Evolutionary conservation across 2,329 filamentous ascomycete genomes (phyloP).

Genomic region (Arthrobotrys iridis): DNA sequence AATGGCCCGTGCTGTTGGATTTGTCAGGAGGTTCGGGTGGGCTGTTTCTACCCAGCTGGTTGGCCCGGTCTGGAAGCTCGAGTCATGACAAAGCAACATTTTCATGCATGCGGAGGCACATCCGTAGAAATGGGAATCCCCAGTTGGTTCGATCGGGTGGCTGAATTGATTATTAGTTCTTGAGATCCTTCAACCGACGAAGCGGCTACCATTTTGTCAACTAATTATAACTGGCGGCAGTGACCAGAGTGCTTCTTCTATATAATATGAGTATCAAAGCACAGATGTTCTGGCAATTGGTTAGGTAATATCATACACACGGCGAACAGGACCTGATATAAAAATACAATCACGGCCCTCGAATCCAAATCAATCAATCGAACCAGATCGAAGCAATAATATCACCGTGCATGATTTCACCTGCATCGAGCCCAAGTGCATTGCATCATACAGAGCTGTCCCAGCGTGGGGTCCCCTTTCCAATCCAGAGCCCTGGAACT

Average conservation of each 20-base stretch:
- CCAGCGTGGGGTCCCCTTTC: slow-evolving; percentile 1
- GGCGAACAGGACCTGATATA: too few relatives aligned
- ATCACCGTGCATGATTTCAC: neutral
- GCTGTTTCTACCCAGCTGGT: slow-evolving; percentile 18
- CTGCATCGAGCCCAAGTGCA: slow-evolving; percentile 6
- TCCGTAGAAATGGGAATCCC: neutral
- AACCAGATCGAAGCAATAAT: neutral
- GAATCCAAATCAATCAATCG: too few relatives aligned
- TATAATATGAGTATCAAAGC: too few relatives aligned
- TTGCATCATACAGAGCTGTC: slow-evolving; percentile 6
- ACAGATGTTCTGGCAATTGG: too few relatives aligned
- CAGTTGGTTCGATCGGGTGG: neutral
- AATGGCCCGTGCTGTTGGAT: slow-evolving; percentile 29
- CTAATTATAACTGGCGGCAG: too few relatives aligned
- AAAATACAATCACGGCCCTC: too few relatives aligned
- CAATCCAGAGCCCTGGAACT: slow-evolving; percentile 20
- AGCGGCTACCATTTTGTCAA: too few relatives aligned
- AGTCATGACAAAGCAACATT: slow-evolving; percentile 51
- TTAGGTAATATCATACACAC: too few relatives aligned
- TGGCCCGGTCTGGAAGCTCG: slow-evolving; percentile 25
- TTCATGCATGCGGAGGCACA: neutral
- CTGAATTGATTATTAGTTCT: neutral
- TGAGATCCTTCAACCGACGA: too few relatives aligned
- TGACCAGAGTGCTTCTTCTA: too few relatives aligned
- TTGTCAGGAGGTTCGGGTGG: slow-evolving; percentile 32